Base-by-base conservation (phyloP, 192 early-diverging fungal species). In the Coemansia sp. region DNA sequence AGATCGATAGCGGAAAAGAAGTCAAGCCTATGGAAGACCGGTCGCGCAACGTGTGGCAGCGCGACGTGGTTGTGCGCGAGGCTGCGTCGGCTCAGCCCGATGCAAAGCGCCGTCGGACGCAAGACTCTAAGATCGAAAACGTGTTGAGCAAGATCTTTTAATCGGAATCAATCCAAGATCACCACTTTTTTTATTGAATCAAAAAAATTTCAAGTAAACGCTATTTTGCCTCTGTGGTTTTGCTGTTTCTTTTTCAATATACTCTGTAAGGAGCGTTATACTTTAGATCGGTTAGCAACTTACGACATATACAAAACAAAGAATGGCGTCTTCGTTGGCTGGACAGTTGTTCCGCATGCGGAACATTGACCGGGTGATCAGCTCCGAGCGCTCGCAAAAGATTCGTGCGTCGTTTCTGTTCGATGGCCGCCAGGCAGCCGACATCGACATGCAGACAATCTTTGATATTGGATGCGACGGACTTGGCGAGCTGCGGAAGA, bases 381-480 rank as follows among this genome's bases (percentile, higher is more conserved):
- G 83, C 24, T 82, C 76, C 23, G 85, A 87, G 64, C 66, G 57
- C 14, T 67, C 85, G 15, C 79, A 85, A 27, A 89, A 83, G 66
- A 82, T 82, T 49, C 83, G 83, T 29, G 85, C 90, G 21, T 94
- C 94, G 25, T 90, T 92, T 52, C 73, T 97, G 56, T 97, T 94
- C 47, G 85, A 89, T 49, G 78, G 85, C 0, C 87, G 86, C 72
- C 84, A 91, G 73, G 96, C 96, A 2, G 92, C 93, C 3, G 91
- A 97, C 65, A 85, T 93, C 59, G 94, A 96, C 77, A 76, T 83
- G 55, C 93, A 96, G 59, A 90, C 90, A 32, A 87, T 98, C 58
- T 93, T 89, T 65, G 86, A 87, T 49, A 88, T 98, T 64, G 94
- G 91, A 8, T 75, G 79, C 54, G 87, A 87, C 62, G 94, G 93